These are phyloP conservation scores for Chlorella sp. DNA, from an alignment of 139 green algal genomes.

Conservation along the genomic window DNA sequence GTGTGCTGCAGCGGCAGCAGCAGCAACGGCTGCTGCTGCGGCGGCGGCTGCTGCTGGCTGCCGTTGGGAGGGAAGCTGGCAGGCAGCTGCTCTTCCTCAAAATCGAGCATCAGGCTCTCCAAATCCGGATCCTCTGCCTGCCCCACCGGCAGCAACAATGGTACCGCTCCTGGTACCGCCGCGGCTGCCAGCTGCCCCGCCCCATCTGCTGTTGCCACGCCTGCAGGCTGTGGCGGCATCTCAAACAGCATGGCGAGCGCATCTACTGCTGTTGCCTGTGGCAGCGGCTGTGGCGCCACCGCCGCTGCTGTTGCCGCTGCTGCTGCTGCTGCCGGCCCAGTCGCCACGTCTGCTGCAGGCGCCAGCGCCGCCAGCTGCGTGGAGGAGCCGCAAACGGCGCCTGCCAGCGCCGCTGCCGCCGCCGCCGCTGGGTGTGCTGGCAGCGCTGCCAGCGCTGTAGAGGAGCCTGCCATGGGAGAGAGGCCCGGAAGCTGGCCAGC, in stretches of 20 bases:
- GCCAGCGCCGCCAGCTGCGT: background rate
- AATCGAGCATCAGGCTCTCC: conserved; percentile 23
- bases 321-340: background rate
- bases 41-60: background rate
- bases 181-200: background rate
- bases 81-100: background rate
- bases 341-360: background rate
- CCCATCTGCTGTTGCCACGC: background rate
- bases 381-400: background rate
- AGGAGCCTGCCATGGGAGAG: background rate
- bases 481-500: background rate
- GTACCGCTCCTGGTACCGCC: background rate
- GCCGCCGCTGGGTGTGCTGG: background rate
- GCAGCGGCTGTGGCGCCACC: background rate
- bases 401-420: background rate
- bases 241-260: no score
- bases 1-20: background rate
- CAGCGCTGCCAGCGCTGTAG: background rate
- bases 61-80: background rate
- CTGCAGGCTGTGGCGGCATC: background rate
- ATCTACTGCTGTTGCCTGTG: background rate
- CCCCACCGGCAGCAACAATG: no score
- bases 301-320: background rate
- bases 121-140: conserved; percentile 8
- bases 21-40: background rate